Evolutionary conservation across 2,329 filamentous ascomycete species (phyloP).

Genomic region (Penicillium brasilianum): DNA sequence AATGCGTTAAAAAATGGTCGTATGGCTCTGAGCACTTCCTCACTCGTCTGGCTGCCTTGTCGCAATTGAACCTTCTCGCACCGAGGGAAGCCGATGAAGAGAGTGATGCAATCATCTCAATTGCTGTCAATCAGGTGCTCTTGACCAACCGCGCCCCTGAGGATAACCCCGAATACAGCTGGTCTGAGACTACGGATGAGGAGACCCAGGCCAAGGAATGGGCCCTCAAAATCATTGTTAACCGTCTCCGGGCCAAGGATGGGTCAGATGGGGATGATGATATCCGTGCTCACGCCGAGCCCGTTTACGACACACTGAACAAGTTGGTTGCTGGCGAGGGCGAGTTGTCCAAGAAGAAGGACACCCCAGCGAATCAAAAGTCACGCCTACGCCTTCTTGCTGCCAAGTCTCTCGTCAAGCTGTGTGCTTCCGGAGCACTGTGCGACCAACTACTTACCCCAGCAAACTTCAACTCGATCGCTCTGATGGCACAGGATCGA

Average conservation of each 20-base stretch:
- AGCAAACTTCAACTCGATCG: constrained; percentile 78
- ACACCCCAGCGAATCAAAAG: constrained; percentile 78
- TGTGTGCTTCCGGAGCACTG: constrained; percentile 76
- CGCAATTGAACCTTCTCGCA: constrained; percentile 75
- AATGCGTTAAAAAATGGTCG: constrained; percentile 73
- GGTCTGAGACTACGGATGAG: constrained; percentile 75
- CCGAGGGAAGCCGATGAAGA: constrained; percentile 74
- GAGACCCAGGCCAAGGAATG: constrained; percentile 83
- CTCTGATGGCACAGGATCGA: constrained; percentile 79
- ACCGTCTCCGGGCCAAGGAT: constrained; percentile 73
- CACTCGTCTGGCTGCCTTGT: constrained; percentile 56
- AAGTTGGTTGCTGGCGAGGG: constrained; percentile 76
- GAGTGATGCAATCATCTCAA: constrained; percentile 76
- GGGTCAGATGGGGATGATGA: constrained; percentile 50
- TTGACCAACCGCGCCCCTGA: constrained; percentile 67
- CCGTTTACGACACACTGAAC: constrained; percentile 79
- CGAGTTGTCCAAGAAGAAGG: constrained; percentile 74
- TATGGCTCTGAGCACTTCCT: constrained; percentile 77
- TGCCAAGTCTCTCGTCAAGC: constrained; percentile 79
- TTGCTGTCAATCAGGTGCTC: constrained; percentile 76
- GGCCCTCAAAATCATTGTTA: constrained; percentile 84
- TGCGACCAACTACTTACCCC: constrained; percentile 74
- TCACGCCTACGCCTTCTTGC: constrained; percentile 81
- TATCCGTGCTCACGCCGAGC: constrained; percentile 61
- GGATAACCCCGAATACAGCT: constrained; percentile 62